phyloP scores from a whole-genome alignment of 352 stramenopile genomes.

The Globisporangium megalacanthum region DNA sequence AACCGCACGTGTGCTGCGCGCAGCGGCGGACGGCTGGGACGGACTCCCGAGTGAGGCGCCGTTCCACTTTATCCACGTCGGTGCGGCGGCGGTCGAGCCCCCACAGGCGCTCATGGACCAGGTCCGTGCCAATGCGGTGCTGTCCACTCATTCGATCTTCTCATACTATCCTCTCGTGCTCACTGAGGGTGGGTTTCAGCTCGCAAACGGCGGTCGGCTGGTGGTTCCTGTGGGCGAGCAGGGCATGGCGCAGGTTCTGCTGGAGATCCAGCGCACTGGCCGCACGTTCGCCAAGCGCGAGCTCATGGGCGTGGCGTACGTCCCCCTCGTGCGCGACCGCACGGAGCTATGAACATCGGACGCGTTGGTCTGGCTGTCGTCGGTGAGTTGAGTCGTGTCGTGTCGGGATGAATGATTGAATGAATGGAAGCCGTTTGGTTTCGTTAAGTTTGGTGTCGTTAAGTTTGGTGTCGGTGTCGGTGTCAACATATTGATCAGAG shows the following conservation, averaged over 20 bases:
- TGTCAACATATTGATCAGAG: no score
- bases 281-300: constrained; percentile 39
- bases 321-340: constrained; percentile 61
- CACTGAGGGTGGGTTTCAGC: constrained; percentile 5
- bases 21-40: constrained; percentile 89
- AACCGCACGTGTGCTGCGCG: neutral
- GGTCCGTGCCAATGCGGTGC: constrained; percentile 19
- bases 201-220: constrained; percentile 83
- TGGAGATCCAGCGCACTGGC: constrained; percentile 60
- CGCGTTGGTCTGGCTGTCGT: neutral
- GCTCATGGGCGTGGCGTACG: constrained; percentile 73
- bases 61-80: constrained; percentile 97
- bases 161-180: no score
- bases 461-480: neutral
- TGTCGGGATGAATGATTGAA: neutral
- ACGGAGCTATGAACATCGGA: constrained; percentile 14
- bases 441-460: neutral
- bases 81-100: constrained; percentile 87
- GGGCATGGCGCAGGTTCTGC: constrained; percentile 54
- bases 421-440: neutral
- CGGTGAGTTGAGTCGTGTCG: neutral
- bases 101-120: constrained; percentile 88
- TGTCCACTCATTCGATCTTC: neutral
- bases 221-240: constrained; percentile 89
- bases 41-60: constrained; percentile 85